phyloP scores from a whole-genome alignment of 257 asterid genomes.

The Gardenia jasminoides region DNA sequence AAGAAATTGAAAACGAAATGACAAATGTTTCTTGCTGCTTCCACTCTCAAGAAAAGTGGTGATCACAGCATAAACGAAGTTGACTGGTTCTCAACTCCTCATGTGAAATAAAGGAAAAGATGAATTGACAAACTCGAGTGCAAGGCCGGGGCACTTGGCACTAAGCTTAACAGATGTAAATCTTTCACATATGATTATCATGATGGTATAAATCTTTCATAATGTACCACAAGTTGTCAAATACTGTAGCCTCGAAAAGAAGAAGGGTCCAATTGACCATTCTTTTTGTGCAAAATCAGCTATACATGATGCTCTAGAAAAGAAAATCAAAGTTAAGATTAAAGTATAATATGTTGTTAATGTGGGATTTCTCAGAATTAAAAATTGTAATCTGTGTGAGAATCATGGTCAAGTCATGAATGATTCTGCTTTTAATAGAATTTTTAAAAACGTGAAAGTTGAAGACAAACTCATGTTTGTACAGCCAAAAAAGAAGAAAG shows the following conservation, averaged over 20 bases:
- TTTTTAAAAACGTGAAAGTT: not conserved
- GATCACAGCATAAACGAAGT: not conserved
- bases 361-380: not conserved
- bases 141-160: not conserved
- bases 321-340: no score
- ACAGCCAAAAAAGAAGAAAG: not conserved
- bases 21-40: not conserved
- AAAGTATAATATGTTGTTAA: no score
- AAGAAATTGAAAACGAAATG: not conserved
- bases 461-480: constrained; percentile 1
- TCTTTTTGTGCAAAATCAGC: no score
- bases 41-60: not conserved
- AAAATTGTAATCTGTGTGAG: not conserved
- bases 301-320: no score
- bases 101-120: not conserved
- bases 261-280: not conserved
- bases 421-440: not conserved
- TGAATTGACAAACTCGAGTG: not conserved
- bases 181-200: not conserved
- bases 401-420: not conserved
- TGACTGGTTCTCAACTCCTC: not conserved
- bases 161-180: not conserved
- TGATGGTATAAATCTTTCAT: not conserved
- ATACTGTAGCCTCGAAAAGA: not conserved
- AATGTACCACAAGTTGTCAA: not conserved